These are phyloP conservation scores for Coemansia sp. DNA, from an alignment of 192 early-diverging fungal genomes.

Conservation along the genomic window DNA sequence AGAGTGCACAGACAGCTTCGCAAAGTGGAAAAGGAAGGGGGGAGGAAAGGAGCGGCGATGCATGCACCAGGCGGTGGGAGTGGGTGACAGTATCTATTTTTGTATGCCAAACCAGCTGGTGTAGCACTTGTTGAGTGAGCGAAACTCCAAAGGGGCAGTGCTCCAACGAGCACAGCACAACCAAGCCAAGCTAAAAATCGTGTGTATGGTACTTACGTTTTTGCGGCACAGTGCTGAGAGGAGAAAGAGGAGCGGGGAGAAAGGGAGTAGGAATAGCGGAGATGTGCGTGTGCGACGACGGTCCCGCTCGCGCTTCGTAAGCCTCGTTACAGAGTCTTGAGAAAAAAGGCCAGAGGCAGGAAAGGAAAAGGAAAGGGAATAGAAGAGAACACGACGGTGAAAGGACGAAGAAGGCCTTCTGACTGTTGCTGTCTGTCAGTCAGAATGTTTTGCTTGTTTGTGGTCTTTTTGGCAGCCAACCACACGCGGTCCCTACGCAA, in stretches of 20 bases:
- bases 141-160: neutral
- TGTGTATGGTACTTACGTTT: neutral
- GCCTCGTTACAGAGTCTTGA: constrained; percentile 2
- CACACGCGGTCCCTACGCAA: neutral
- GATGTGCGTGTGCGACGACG: neutral
- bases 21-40: neutral
- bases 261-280: neutral
- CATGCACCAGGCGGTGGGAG: neutral
- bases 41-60: neutral
- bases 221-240: constrained; percentile 1
- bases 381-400: neutral
- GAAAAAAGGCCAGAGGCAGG: constrained; percentile 4
- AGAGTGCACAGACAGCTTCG: neutral
- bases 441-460: constrained; percentile 9
- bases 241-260: neutral
- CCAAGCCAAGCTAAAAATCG: neutral
- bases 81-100: neutral
- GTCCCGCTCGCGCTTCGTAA: constrained; percentile 9
- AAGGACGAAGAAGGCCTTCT: neutral
- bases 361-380: constrained; percentile 4
- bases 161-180: neutral
- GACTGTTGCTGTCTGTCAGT: neutral
- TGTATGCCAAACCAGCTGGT: neutral
- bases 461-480: neutral
- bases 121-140: neutral